Evolutionary conservation across 176 grass and related monocot species (phyloP), one percentile per base, ranked within the genome.

Genomic region (Rhynchospora tenuis): DNA sequence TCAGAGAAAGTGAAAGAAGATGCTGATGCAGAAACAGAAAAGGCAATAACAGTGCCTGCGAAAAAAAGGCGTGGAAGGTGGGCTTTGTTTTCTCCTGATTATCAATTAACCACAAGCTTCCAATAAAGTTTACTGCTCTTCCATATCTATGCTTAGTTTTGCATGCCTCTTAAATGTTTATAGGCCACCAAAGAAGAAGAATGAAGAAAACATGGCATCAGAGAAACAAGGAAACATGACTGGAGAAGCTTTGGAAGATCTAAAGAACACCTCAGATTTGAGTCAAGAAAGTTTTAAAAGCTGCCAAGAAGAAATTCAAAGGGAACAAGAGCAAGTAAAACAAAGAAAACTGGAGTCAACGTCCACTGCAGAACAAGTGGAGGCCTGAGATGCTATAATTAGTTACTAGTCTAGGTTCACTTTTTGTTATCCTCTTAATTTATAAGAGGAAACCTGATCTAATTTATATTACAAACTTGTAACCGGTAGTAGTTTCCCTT

Each of bases 111-210:
- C 33, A 38, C 3, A 38, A 38, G 33, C 33, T 38, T 38, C 3
- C 5, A 38, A 2, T 38, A 38, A 38, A 38, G 33, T 38, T 38
- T 38, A 1, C 3, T 38, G 5, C 33, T 4, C 33, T 38, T 38
- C 33, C 1, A 38, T 38, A 62, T 62, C 24, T n/a, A 62, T 28
- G 70, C 12, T 76, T 54, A 75, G 28, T 26, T 26, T 77, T 77
- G 26, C 50, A 56, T 19, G 27, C 5, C 13, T 71, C 9, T 45
- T 27, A 54, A 55, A 19, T 77, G 9, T 10, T 29, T 77, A 9
- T 31, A 77, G 73, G 73, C 73, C 73, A 77, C 73, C 26, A 31
- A 77, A 26, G 20, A n/a, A 20, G 58, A 59, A 76, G 48, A 47
- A 0, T 75, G 72, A 15, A 75, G 16, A 51, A 7, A 52, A 9